Conservation (phyloP, 176 grass and related monocot genomes). For the sorghum (Sorghum bicolor) region DNA sequence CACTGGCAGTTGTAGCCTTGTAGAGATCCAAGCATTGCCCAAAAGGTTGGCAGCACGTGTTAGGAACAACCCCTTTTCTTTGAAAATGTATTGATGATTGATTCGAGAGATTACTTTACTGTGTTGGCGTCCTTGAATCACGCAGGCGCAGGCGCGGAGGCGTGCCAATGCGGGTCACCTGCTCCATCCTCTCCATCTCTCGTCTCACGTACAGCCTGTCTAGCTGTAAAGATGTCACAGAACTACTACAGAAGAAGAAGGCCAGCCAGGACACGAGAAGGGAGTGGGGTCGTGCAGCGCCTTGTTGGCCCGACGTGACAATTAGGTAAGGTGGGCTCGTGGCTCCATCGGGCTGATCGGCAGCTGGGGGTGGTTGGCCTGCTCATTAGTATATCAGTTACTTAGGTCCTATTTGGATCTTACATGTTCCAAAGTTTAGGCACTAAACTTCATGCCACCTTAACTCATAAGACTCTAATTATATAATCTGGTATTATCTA, state of each 20-base stretch:
- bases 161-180: not conserved
- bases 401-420: not conserved
- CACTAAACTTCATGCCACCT: too few species aligned
- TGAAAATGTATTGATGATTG: not conserved
- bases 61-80: not conserved
- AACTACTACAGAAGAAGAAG: too few species aligned
- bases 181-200: not conserved
- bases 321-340: not conserved
- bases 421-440: too few species aligned
- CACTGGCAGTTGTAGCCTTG: too few species aligned
- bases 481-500: too few species aligned
- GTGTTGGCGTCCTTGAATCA: not conserved
- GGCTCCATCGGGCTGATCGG: not conserved
- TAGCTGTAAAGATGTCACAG: slow-evolving; percentile 24
- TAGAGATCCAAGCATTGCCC: not conserved
- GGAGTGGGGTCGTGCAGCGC: not conserved
- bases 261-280: not conserved
- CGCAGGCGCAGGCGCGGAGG: not conserved
- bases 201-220: too few species aligned
- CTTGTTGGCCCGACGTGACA: slow-evolving; percentile 5
- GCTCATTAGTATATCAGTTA: not conserved
- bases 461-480: too few species aligned
- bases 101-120: not conserved
- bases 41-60: not conserved
- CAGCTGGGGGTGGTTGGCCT: not conserved